Evolutionary conservation across 2,329 filamentous ascomycete species (phyloP), one percentile per base, ranked within the genome.

Genomic region (Ceratocystis diversiconidia): DNA sequence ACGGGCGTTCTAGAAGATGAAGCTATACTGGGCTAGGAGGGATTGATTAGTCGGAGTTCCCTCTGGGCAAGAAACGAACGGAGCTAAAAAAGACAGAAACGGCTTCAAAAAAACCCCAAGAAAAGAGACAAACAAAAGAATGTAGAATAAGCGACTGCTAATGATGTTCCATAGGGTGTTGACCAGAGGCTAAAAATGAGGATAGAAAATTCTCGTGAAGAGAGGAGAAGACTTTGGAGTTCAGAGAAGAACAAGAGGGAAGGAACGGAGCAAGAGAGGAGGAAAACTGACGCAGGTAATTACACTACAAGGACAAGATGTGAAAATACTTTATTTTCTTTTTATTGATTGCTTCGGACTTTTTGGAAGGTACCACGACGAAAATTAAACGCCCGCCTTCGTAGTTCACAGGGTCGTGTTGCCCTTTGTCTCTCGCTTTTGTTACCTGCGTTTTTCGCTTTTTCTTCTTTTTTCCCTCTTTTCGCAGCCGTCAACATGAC

Each of bases 81-180:
- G 55, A 59, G 57, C 48, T 19, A 50, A 65, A 25, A 61, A 60
- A 60, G 46, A 50, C 6, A 62, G 25, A 15, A 52, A 64, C 61
- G 19, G 44, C 19, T 44, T 28, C 22, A 43, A 59, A 25, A 50
- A 62, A 30, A 12, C 5, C 7, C 41, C 12, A 64, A 46, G 55
- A 36, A 22, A 61, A 57, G 32, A 64, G 22, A 60, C 8, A 61
- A 46, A 41, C 28, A 60, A n/a, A 63, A 66, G 25, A 59, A 59
- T 44, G 50, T 41, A 22, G 15, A 28, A 28, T 22, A n/a, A 30
- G 17, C 41, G 22, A 46, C 28, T 48, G 41, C 41, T 46, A 48
- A 43, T 32, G 32, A 44, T 44, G 30, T 57, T 28, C 15, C n/a
- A 15, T 15, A 32, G 25, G 30, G 8, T 32, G 22, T 15, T 10